Evolutionary conservation across 2,329 filamentous ascomycete genomes (phyloP).

Genomic region (Microdochium bolleyi): DNA sequence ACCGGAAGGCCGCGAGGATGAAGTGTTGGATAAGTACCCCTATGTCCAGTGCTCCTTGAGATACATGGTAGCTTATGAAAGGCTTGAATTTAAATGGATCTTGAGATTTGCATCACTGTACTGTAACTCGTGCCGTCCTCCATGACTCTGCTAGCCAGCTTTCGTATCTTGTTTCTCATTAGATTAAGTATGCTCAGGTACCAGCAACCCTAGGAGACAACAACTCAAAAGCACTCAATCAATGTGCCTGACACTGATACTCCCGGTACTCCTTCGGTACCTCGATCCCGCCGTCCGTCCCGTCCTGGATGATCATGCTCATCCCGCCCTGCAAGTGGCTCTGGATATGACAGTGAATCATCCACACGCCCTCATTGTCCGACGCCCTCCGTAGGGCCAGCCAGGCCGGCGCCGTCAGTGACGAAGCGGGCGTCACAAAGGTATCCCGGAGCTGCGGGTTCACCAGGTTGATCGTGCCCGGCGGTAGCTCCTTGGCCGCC

Average conservation of each 20-base stretch:
- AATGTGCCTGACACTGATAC: not conserved
- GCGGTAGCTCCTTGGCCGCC: slow-evolving; percentile 35
- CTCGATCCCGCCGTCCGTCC: slow-evolving; percentile 31
- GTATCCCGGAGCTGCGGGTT: slow-evolving; percentile 46
- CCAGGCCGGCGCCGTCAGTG: slow-evolving; percentile 26
- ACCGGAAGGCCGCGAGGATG: too few species aligned
- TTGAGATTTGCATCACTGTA: too few species aligned
- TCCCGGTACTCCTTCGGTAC: slow-evolving; percentile 28
- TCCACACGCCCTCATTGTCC: slow-evolving; percentile 42
- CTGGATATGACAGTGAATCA: slow-evolving; percentile 49
- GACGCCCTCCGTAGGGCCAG: slow-evolving; percentile 44
- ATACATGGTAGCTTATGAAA: too few species aligned
- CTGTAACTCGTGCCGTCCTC: too few species aligned
- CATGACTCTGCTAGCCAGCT: too few species aligned
- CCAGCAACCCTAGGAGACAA: too few species aligned
- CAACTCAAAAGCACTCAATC: too few species aligned
- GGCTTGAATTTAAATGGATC: too few species aligned
- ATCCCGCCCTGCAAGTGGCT: slow-evolving; percentile 47
- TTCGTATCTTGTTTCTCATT: too few species aligned
- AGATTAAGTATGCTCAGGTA: too few species aligned
- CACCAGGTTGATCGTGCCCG: slow-evolving; percentile 44
- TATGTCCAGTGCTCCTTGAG: too few species aligned
- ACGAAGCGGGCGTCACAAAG: slow-evolving; percentile 27
- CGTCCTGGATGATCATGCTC: slow-evolving; percentile 42
- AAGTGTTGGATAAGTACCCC: too few species aligned